Evolutionary conservation across 179 eudicot species (phyloP), one percentile per base, ranked within the genome.

Genomic region (Corrigiola litoralis): DNA sequence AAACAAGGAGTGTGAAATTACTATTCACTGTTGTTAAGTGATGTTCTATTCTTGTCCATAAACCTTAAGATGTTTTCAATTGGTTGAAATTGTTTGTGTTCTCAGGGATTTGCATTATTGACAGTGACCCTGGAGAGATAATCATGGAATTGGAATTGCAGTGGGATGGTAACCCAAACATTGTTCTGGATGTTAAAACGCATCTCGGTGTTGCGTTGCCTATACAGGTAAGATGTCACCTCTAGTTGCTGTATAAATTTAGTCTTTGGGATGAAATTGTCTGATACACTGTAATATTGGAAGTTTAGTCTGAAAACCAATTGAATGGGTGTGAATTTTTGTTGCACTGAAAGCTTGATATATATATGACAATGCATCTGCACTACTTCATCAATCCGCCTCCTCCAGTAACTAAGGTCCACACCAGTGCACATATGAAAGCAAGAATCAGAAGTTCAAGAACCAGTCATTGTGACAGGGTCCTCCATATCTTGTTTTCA

Each of bases 131-230:
- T 52, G 78, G 67, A 17, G 95, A 81, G 79, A 63, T 89, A 62
- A 66, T 84, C 61, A 80, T 91, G 96, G 97, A 91, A 70, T 37
- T 91, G 68, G 96, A 91, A 67, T 25, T 89, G 80, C 91, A 91
- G 61, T 91, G 97, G 97, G 97, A 91, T 79, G 97, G 96, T 40
- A 85, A 91, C 58, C 97, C 97, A 10, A 79, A 79, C 41, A 84
- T 91, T 37, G 65, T 77, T 16, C 82, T 91, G 62, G 96, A 89
- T 51, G 69, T 91, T 46, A 81, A 78, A 71, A 87, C 97, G 27
- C 78, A 60, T 75, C 72, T 91, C 62, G 97, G 97, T 45, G 82
- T 91, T 12, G 79, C 86, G 8, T 68, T 89, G 24, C 97, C 97
- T 31, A 72, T 91, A 70, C 91, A 91, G 96, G 97, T 81, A 57